Evolutionary conservation across 2,329 filamentous ascomycete species (phyloP).

Genomic region (Epichloe sp.): DNA sequence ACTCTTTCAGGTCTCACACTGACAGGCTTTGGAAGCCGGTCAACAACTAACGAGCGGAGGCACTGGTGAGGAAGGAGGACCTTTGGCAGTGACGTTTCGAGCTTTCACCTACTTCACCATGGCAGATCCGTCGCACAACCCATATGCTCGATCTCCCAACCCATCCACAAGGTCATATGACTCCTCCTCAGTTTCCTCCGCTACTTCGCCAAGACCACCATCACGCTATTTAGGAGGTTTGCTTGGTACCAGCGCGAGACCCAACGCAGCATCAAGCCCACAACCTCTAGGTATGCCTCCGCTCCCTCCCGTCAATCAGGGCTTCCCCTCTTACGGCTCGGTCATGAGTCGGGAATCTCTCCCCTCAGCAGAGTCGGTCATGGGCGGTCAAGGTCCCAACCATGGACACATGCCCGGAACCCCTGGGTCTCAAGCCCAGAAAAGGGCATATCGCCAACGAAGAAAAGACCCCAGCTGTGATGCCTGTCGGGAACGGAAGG

Average conservation of each 20-base stretch:
- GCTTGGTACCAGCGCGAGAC: slow-evolving; percentile 38
- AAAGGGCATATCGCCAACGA: slow-evolving; percentile 85
- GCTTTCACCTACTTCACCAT: slow-evolving; percentile 22
- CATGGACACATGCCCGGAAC: slow-evolving; percentile 25
- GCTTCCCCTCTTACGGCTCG: slow-evolving; percentile 39
- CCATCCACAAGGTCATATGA: slow-evolving; percentile 49
- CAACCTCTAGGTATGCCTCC: slow-evolving; percentile 41
- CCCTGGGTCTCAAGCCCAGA: slow-evolving; percentile 53
- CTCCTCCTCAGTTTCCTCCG: slow-evolving; percentile 50
- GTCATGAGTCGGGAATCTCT: slow-evolving; percentile 46
- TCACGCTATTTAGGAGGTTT: slow-evolving; percentile 38
- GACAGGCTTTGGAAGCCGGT: background rate
- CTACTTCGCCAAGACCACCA: slow-evolving; percentile 43
- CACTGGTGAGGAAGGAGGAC: background rate
- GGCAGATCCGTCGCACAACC: slow-evolving; percentile 41
- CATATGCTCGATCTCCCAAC: slow-evolving; percentile 49
- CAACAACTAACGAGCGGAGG: background rate
- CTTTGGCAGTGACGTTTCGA: background rate
- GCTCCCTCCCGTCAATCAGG: slow-evolving; percentile 32
- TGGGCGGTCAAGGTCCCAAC: slow-evolving; percentile 36
- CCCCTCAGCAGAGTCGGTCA: slow-evolving; percentile 42
- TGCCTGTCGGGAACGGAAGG: slow-evolving; percentile 77
- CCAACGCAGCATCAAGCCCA: slow-evolving; percentile 34
- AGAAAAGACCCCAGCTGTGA: slow-evolving; percentile 97
- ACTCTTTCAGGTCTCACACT: background rate